Percentiles rank a stretch among this genome's conserved stretches.
phyloP scores from a whole-genome alignment of 495 filamentous ascomycete genomes.

The Penicillium longicatenatum region DNA sequence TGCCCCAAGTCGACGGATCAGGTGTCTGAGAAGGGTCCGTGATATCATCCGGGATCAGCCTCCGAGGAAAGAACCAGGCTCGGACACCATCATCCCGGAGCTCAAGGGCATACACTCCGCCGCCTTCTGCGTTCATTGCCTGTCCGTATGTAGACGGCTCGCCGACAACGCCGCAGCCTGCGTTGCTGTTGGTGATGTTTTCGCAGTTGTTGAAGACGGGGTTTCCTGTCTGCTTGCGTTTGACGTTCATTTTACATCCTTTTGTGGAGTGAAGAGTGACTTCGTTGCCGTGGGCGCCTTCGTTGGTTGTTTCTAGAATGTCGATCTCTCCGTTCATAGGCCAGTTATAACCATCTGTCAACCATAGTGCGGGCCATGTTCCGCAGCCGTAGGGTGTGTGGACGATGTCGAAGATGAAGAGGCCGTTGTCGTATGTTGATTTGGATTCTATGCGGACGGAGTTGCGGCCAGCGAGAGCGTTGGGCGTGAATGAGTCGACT shows the following conservation, averaged over 20 bases:
- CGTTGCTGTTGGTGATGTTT: conserved; percentile 38
- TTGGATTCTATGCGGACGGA: conserved; percentile 58
- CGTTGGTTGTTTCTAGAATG: conserved; percentile 48
- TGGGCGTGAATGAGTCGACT: conserved; percentile 50
- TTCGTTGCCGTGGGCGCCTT: conserved; percentile 46
- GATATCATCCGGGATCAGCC: conserved; percentile 42
- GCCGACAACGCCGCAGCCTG: conserved; percentile 48
- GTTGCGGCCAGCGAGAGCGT: conserved; percentile 48
- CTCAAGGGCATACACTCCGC: conserved; percentile 53
- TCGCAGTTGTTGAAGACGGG: conserved; percentile 35
- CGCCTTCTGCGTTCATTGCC: conserved; percentile 48
- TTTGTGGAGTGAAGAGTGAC: conserved; percentile 47
- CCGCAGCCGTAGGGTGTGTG: conserved; percentile 54
- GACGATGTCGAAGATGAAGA: conserved; percentile 59
- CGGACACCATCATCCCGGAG: conserved; percentile 48
- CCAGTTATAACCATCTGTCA: conserved; percentile 62
- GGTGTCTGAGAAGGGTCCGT: conserved; percentile 26
- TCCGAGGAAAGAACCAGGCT: conserved; percentile 50
- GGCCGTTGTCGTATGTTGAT: conserved; percentile 47
- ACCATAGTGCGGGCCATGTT: conserved; percentile 64
- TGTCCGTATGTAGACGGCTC: conserved; percentile 38
- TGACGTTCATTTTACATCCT: conserved; percentile 49
- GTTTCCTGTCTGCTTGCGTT: conserved; percentile 44
- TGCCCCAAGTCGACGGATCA: conserved; percentile 50
- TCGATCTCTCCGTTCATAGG: conserved; percentile 57